These are phyloP conservation scores for Botrytis hyacinthi DNA, from an alignment of 2,329 filamentous ascomycete species.

Conservation along the genomic window DNA sequence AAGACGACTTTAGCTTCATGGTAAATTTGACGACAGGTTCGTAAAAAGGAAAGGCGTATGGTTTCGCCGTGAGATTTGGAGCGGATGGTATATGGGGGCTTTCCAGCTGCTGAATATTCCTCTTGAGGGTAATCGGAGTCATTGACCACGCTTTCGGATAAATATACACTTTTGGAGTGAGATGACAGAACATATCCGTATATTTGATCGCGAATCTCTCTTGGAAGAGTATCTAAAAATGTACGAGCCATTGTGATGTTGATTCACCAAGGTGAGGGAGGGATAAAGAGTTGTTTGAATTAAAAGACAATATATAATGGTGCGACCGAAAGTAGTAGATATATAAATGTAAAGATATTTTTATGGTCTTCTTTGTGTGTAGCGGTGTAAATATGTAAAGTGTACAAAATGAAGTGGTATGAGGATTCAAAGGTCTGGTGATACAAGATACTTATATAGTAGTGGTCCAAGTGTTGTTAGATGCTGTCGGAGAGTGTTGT, in stretches of 20 bases:
- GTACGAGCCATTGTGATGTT: conserved; percentile 7
- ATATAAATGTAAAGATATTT: neutral
- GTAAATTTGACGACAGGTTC: conserved; percentile 22
- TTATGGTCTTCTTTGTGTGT: neutral
- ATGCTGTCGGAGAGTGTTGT: conserved; percentile 2
- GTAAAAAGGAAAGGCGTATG: conserved; percentile 18
- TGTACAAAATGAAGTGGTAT: conserved; percentile 6
- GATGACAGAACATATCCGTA: conserved; percentile 21
- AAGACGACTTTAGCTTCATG: conserved; percentile 16
- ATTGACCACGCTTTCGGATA: conserved; percentile 9
- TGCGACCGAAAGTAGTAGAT: neutral
- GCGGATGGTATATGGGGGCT: conserved; percentile 17
- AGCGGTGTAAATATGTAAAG: neutral
- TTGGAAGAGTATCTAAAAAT: conserved; percentile 18
- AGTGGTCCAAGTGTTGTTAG: neutral
- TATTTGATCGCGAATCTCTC: conserved; percentile 23
- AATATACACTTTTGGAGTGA: conserved; percentile 5
- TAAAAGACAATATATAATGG: neutral
- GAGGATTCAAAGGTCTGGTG: conserved; percentile 4
- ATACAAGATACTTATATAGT: conserved; percentile 1
- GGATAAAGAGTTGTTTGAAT: neutral
- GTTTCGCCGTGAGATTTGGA: conserved; percentile 14
- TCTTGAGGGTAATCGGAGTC: conserved; percentile 12
- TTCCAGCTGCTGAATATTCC: conserved; percentile 2
- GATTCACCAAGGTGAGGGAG: neutral